Conservation (phyloP, 2,329 filamentous ascomycete genomes). For the Coniosporium tulheliwenetii region DNA sequence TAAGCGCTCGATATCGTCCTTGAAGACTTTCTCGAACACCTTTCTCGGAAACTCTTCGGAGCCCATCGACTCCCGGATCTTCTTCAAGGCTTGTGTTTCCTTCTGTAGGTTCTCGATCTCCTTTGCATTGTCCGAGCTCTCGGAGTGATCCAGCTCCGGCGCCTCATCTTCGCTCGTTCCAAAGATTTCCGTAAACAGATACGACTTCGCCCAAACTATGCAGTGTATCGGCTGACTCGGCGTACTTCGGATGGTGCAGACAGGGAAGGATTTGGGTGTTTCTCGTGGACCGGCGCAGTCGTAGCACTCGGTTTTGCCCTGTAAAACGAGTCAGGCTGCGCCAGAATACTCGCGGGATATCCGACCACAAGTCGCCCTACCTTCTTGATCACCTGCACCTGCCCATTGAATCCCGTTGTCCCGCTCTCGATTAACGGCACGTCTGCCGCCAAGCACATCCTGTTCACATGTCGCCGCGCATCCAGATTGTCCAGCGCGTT, state of each 20-base stretch:
- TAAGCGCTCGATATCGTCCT: conserved; percentile 66
- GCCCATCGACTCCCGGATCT: conserved; percentile 67
- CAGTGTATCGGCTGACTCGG: conserved; percentile 95
- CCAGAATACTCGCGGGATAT: neutral
- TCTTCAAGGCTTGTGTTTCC: conserved; percentile 70
- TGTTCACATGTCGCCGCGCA: conserved; percentile 85
- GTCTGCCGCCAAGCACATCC: conserved; percentile 86
- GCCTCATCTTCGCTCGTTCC: conserved; percentile 79
- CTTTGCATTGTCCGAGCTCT: conserved; percentile 65
- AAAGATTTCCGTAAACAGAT: conserved; percentile 87
- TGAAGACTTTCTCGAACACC: conserved; percentile 89
- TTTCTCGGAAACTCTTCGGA: conserved; percentile 60
- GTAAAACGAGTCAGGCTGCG: conserved; percentile 1
- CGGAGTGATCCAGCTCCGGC: conserved; percentile 61
- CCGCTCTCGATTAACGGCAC: conserved; percentile 90
- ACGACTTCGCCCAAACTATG: conserved; percentile 97
- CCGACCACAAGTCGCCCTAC: conserved; percentile 13
- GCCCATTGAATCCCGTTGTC: conserved; percentile 93
- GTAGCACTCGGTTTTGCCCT: conserved; percentile 82
- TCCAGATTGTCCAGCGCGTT: conserved; percentile 95
- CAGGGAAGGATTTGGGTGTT: conserved; percentile 80
- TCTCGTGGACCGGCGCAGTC: conserved; percentile 76
- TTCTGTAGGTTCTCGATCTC: conserved; percentile 80
- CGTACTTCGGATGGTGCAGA: conserved; percentile 93
- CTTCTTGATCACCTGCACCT: conserved; percentile 93